These are phyloP conservation scores for Macrolepiota albuminosa DNA, from an alignment of 768 basidiomycete species.

Conservation along the genomic window DNA sequence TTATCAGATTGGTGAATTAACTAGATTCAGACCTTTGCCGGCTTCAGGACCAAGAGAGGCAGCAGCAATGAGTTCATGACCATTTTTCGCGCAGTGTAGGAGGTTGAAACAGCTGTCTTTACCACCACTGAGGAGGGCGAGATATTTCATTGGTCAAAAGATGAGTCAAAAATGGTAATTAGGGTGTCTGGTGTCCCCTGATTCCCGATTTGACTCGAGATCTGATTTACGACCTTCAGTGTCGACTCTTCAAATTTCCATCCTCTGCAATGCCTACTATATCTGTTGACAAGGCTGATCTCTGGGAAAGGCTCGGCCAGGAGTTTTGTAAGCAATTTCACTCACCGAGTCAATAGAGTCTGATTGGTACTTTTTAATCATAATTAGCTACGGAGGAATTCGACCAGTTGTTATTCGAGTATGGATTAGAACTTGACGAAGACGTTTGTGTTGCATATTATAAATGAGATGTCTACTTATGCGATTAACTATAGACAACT, in stretches of 20 bases:
- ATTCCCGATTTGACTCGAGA: slow-evolving; percentile 27
- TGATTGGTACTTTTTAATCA: slow-evolving; percentile 15
- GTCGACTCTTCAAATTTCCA: slow-evolving; percentile 10
- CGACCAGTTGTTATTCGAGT: slow-evolving; percentile 94
- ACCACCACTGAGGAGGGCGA: slow-evolving; percentile 93
- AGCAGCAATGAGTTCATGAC: slow-evolving; percentile 83
- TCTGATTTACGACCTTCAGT: slow-evolving; percentile 13
- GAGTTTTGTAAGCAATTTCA: slow-evolving; percentile 60
- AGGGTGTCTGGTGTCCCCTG: slow-evolving; percentile 17
- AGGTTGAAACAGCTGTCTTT: slow-evolving; percentile 98
- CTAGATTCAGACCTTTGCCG: slow-evolving; percentile 69
- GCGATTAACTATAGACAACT: slow-evolving; percentile 61
- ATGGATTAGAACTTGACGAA: slow-evolving; percentile 95
- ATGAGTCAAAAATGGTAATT: slow-evolving; percentile 15
- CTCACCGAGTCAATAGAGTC: not conserved
- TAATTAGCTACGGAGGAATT: slow-evolving; percentile 85
- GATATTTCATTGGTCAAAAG: slow-evolving; percentile 68
- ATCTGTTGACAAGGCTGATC: slow-evolving; percentile 91
- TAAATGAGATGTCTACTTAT: not conserved
- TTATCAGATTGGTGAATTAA: slow-evolving; percentile 13
- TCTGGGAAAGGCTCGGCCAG: slow-evolving; percentile 81
- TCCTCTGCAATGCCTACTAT: slow-evolving; percentile 80
- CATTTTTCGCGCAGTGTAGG: slow-evolving; percentile 79
- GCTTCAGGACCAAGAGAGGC: slow-evolving; percentile 81
- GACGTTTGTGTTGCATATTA: slow-evolving; percentile 55